A percentile compares a stretch with the other conserved stretches of the same genome.
These are phyloP conservation scores for Pyrenopolyporus hunteri DNA, from an alignment of 495 filamentous ascomycete species.

Conservation along the genomic window DNA sequence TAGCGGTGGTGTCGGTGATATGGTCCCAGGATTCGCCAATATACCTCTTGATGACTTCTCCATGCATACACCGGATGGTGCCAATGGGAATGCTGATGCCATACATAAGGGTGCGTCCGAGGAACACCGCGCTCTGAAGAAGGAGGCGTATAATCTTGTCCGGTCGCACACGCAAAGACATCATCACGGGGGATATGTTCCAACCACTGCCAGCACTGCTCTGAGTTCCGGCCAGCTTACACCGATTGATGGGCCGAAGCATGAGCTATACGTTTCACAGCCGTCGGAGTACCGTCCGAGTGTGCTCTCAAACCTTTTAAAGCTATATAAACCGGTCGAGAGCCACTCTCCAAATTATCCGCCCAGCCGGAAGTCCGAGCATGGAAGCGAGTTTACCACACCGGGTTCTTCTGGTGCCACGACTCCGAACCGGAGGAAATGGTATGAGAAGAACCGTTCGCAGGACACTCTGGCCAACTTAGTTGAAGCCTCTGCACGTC, in stretches of 20 bases:
- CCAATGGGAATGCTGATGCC: conserved; percentile 19
- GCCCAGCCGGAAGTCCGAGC: conserved; percentile 35
- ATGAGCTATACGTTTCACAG: conserved; percentile 69
- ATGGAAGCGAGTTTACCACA: conserved; percentile 40
- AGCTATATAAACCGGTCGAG: conserved; percentile 64
- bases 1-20: conserved; percentile 14
- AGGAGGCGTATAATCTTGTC: conserved; percentile 58
- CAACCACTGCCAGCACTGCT: conserved; percentile 36
- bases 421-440: conserved; percentile 60
- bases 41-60: conserved; percentile 22
- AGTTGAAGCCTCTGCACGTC: conserved; percentile 61
- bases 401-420: conserved; percentile 55
- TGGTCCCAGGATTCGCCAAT: conserved; percentile 31
- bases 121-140: conserved; percentile 38
- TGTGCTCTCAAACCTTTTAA: conserved; percentile 77
- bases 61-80: conserved; percentile 25
- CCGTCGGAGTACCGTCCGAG: conserved; percentile 77
- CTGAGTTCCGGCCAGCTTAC: conserved; percentile 64
- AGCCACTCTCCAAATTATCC: conserved; percentile 35
- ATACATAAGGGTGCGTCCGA: conserved; percentile 29
- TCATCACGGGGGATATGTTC: conserved; percentile 19
- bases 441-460: conserved; percentile 66
- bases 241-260: conserved; percentile 63
- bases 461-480: conserved; percentile 58
- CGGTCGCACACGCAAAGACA: conserved; percentile 55